Conservation (phyloP, 345 rosid species). For the Leavenworthia alabamica region DNA sequence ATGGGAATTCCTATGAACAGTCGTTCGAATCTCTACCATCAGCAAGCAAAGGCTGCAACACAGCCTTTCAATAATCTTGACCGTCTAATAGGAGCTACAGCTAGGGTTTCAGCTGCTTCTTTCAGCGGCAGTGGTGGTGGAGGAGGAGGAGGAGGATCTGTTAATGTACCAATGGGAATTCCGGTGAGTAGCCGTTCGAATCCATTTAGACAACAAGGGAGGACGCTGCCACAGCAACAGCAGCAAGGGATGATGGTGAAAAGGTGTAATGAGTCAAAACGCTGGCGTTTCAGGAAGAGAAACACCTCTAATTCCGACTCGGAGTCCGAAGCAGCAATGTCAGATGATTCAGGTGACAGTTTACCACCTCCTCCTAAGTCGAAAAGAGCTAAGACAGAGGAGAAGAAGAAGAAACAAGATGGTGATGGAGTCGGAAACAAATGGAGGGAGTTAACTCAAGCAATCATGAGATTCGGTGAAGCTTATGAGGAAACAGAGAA, state of each 20-base stretch:
- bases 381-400: conserved; percentile 34
- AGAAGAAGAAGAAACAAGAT: conserved; percentile 27
- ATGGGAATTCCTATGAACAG: conserved; percentile 53
- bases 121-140: too few species aligned
- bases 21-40: conserved; percentile 33
- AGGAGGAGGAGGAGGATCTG: too few species aligned
- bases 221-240: conserved; percentile 10
- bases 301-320: conserved; percentile 29
- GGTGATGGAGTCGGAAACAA: conserved; percentile 27
- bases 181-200: conserved; percentile 48
- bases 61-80: conserved; percentile 38
- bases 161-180: conserved; percentile 52
- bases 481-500: conserved; percentile 85
- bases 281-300: conserved; percentile 40
- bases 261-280: conserved; percentile 32
- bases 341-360: conserved; percentile 45
- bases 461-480: conserved; percentile 68
- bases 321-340: conserved; percentile 35
- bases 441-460: conserved; percentile 51
- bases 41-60: conserved; percentile 23
- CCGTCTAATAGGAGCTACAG: conserved; percentile 48
- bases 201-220: conserved; percentile 24
- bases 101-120: conserved; percentile 31
- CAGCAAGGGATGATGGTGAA: conserved; percentile 31
- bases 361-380: conserved; percentile 38